phyloP scores from a whole-genome alignment of 202 grass and related monocot genomes.

The Alloteropsis angusta region DNA sequence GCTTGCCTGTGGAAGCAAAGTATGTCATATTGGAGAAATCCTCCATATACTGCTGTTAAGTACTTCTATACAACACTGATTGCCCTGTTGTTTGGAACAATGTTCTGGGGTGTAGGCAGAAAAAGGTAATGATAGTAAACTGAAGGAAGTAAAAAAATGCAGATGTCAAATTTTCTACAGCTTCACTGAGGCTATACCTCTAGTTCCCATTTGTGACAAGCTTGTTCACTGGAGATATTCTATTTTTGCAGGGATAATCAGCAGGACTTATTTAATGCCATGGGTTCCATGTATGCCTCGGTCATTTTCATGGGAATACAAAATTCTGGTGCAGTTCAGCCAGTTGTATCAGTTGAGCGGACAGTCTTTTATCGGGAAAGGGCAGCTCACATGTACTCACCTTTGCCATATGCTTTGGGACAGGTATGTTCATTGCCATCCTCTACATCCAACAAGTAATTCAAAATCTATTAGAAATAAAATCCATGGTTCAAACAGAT shows the following conservation, averaged over 20 bases:
- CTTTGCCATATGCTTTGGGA: constrained; percentile 75
- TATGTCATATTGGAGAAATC: constrained; percentile 69
- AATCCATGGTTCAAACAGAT: neutral
- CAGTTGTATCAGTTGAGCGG: constrained; percentile 64
- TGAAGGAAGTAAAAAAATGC: constrained; percentile 5
- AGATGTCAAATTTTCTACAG: neutral
- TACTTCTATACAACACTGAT: constrained; percentile 68
- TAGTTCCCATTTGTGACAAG: neutral
- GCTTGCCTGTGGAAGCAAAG: constrained; percentile 83
- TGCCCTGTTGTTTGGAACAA: constrained; percentile 69
- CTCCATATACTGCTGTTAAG: constrained; percentile 68
- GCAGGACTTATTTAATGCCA: constrained; percentile 82
- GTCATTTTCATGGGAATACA: constrained; percentile 67
- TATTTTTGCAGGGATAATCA: constrained; percentile 42
- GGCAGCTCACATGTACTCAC: constrained; percentile 71
- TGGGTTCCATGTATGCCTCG: constrained; percentile 78
- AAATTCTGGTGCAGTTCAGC: constrained; percentile 54
- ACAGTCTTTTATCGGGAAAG: constrained; percentile 75
- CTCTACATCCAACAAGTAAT: neutral
- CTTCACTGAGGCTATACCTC: neutral
- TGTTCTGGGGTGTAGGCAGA: constrained; percentile 71
- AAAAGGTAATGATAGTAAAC: constrained; percentile 48
- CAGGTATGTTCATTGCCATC: constrained; percentile 43
- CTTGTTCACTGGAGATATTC: neutral
- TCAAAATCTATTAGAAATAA: neutral